Conservation (phyloP, 169 alveolate species). For the Plasmodium sp. region DNA sequence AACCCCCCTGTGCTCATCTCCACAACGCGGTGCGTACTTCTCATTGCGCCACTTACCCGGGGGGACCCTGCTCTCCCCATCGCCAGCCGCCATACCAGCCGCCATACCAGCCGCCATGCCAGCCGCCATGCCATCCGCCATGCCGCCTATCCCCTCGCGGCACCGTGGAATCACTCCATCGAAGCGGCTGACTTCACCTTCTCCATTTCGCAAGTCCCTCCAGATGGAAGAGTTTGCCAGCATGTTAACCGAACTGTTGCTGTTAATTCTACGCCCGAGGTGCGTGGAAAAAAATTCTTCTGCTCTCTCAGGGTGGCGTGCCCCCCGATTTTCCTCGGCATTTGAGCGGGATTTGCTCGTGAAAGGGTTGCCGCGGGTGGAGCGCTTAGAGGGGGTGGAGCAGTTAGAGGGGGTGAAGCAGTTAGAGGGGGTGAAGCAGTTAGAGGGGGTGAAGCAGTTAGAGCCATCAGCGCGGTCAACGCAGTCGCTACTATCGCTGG, state of each 20-base stretch:
- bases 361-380: neutral
- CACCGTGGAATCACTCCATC: neutral
- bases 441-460: neutral
- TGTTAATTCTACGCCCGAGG: neutral
- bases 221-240: neutral
- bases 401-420: no score
- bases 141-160: neutral
- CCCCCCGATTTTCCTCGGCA: slow-evolving; percentile 11
- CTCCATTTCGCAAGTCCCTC: neutral
- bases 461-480: neutral
- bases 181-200: neutral
- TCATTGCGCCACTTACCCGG: neutral
- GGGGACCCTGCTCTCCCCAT: neutral
- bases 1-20: neutral
- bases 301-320: neutral
- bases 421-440: neutral
- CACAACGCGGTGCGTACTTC: neutral
- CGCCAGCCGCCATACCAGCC: neutral
- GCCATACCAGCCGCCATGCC: neutral
- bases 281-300: neutral
- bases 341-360: neutral
- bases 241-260: neutral
- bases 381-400: neutral
- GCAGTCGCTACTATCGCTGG: neutral
- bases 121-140: neutral